Base-by-base conservation (phyloP, 202 grass and related monocot genomes). In the Hordeum pubiflorum region DNA sequence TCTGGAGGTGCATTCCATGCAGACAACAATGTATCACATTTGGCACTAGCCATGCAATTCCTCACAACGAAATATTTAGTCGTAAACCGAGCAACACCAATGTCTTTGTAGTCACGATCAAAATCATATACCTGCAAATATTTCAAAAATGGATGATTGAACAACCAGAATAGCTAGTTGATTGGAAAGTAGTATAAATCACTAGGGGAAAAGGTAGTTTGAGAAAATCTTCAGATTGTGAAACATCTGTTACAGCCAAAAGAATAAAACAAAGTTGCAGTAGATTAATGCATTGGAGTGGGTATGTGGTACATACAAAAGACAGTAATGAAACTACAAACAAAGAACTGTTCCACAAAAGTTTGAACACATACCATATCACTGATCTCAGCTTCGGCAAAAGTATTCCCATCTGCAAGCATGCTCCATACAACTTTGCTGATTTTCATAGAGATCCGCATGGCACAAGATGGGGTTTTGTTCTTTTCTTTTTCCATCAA, bases 341-440 rank as follows among this genome's bases (percentile, higher is more conserved):
- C 26, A 74, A 71, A 78, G n/a, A 83, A 12, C 71, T 56, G 68
- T 23, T 82, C 23, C 22, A 84, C 14, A 34, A 79, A 79, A 79
- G 20, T 24, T 62, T 18, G 5, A 74, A 57, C 59, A 85, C 85
- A 50, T 54, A 99, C 96, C 96, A 99, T 93, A 63, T 99, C 92
- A 84, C 82, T 93, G 62, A 99, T 99, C 89, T 99, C 96, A 58
- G 92, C 93, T 95, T 99, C 96, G 56, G 96, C 96, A 85, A 99
- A 99, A 76, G 92, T 91, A 86, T 93, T 99, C 50, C 91, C 96
- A 93, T 99, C 96, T 72, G 90, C 79, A 27, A 99, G 90, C 96
- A 99, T 99, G 82, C 92, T 99, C 96, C 96, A 99, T 55, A 93
- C 91, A 66, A 99, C 92, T 83, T 99, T 99, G 46, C 88, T 93